These are phyloP conservation scores for Ustilago trichophora DNA, from an alignment of 1,284 basidiomycete species.

Conservation along the genomic window DNA sequence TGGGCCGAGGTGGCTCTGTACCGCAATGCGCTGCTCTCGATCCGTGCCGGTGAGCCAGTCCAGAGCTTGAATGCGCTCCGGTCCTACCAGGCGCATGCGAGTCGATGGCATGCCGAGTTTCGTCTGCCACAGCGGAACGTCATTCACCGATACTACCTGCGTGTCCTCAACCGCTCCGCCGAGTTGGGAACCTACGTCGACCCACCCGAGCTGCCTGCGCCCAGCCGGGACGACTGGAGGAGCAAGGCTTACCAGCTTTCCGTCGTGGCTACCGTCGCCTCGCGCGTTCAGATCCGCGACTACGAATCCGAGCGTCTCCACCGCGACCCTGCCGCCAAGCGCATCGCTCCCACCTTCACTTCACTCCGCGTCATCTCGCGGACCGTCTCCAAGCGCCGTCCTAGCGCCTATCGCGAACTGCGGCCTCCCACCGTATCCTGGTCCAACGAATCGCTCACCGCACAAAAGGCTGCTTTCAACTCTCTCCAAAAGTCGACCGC, in stretches of 20 bases:
- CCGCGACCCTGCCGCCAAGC: constrained; percentile 41
- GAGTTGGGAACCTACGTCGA: constrained; percentile 40
- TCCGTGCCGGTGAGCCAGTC: constrained; percentile 45
- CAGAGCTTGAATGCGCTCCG: constrained; percentile 56
- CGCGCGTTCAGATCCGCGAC: constrained; percentile 54
- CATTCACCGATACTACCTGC: constrained; percentile 58
- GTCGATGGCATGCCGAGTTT: constrained; percentile 61
- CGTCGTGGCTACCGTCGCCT: constrained; percentile 51
- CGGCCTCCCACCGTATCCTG: constrained; percentile 49
- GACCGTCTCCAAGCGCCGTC: constrained; percentile 59
- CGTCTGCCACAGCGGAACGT: constrained; percentile 61
- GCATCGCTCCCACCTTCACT: constrained; percentile 23
- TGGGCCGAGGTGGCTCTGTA: constrained; percentile 64
- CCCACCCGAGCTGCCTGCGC: constrained; percentile 38
- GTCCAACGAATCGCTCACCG: constrained; percentile 57
- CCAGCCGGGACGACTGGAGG: constrained; percentile 54
- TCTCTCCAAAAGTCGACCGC: constrained; percentile 69
- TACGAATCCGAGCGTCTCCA: constrained; percentile 51
- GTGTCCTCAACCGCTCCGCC: constrained; percentile 53
- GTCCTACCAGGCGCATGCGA: constrained; percentile 62
- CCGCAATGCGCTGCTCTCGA: constrained; percentile 58
- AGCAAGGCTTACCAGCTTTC: constrained; percentile 54
- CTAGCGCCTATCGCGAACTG: constrained; percentile 35
- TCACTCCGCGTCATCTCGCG: constrained; percentile 43
- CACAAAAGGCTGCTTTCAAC: constrained; percentile 39